Conservation (phyloP, 2,329 filamentous ascomycete genomes). For the Cryphonectria radicalis region DNA sequence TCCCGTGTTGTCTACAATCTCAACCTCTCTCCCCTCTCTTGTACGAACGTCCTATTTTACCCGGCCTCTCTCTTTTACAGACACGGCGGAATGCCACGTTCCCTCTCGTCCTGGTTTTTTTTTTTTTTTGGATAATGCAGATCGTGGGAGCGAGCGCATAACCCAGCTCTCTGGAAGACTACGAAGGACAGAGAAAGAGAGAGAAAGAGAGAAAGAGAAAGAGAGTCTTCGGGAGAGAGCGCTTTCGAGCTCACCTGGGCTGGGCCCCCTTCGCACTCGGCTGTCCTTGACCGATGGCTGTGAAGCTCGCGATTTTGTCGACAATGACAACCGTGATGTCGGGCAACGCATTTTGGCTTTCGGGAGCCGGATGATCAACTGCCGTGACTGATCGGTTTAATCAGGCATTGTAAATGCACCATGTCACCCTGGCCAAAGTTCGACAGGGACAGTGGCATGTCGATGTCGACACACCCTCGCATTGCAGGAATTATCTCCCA, state of each 20-base stretch:
- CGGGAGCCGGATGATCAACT: conserved; percentile 27
- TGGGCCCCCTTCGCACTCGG: background rate
- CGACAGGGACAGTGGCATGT: background rate
- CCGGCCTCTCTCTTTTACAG: background rate
- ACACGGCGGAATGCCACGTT: conserved; percentile 8
- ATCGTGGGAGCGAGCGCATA: background rate
- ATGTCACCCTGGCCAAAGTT: background rate
- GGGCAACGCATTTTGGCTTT: conserved; percentile 9
- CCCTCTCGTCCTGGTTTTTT: background rate
- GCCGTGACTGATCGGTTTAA: conserved; percentile 27
- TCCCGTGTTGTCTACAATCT: background rate
- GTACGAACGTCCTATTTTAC: background rate
- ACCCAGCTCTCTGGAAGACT: conserved; percentile 8
- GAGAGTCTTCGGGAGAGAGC: conserved; percentile 2
- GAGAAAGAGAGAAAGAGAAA: background rate
- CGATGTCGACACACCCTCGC: conserved; percentile 9
- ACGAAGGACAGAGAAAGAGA: background rate
- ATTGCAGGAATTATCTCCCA: conserved; percentile 5
- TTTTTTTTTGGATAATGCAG: conserved; percentile 1
- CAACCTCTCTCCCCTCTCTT: background rate
- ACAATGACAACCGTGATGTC: background rate
- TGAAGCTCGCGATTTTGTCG: background rate
- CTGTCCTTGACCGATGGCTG: background rate
- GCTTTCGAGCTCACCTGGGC: background rate
- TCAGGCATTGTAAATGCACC: conserved; percentile 13